Percentiles rank a stretch among this genome's conserved stretches.
Evolutionary conservation across 2,329 filamentous ascomycete genomes (phyloP).

Genomic region (Pyricularia sp.): DNA sequence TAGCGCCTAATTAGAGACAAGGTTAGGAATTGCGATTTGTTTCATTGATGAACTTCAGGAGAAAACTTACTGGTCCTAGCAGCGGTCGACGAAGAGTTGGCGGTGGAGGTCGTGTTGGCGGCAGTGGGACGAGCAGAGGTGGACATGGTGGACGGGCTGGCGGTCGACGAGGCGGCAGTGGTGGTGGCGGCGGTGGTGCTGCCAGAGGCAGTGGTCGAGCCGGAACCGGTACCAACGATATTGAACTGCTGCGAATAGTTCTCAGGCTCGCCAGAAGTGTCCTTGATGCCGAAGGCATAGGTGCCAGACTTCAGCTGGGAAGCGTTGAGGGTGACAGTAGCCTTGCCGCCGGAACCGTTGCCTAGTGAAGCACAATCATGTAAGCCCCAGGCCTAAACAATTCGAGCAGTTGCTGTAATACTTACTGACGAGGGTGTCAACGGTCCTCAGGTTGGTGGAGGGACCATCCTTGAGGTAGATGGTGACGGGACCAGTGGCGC

Average conservation of each 20-base stretch:
- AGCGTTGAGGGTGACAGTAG: conserved; percentile 26
- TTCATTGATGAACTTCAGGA: too few species aligned
- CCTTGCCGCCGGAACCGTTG: conserved; percentile 22
- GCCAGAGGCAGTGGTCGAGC: neutral
- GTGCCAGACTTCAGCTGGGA: conserved; percentile 24
- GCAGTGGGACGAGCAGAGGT: neutral
- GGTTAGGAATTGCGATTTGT: neutral
- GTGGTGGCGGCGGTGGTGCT: neutral
- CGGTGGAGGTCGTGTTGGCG: neutral
- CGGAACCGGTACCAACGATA: conserved; percentile 17
- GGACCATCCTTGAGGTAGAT: conserved; percentile 30
- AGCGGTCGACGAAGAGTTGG: neutral
- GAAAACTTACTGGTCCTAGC: neutral
- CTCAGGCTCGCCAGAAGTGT: conserved; percentile 19
- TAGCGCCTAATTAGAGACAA: neutral
- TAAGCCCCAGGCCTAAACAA: neutral
- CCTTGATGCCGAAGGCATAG: conserved; percentile 37
- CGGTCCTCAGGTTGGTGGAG: conserved; percentile 22
- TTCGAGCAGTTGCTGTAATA: neutral
- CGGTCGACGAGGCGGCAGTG: neutral
- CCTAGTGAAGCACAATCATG: conserved; percentile 16
- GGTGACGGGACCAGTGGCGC: conserved; percentile 29
- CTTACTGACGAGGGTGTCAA: conserved; percentile 27
- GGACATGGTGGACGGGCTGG: neutral
- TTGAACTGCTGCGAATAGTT: conserved; percentile 36